These are phyloP conservation scores for Mortierella sp. DNA, from an alignment of 371 early-diverging fungal genomes.

Conservation along the genomic window DNA sequence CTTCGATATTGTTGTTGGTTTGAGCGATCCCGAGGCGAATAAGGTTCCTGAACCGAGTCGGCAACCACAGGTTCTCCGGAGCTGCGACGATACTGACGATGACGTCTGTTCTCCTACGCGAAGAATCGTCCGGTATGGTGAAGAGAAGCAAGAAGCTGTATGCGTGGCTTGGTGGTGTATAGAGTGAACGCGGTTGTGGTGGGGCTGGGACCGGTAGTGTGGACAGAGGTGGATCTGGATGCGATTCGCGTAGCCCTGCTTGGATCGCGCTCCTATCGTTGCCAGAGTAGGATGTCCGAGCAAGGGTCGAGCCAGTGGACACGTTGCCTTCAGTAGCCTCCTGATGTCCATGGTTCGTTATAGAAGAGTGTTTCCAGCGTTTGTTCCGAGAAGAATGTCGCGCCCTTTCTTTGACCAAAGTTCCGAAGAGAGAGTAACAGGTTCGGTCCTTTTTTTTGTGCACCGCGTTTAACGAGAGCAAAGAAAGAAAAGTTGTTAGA, in stretches of 20 bases:
- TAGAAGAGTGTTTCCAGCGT: neutral
- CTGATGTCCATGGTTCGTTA: conserved; percentile 39
- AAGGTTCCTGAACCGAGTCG: neutral
- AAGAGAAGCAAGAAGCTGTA: neutral
- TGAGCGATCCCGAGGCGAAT: neutral
- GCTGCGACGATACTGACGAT: neutral
- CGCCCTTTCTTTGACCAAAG: neutral
- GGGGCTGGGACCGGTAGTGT: neutral
- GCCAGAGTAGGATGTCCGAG: neutral
- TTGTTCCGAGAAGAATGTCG: neutral
- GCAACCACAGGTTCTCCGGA: neutral
- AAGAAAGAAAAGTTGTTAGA: neutral
- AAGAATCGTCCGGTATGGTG: neutral
- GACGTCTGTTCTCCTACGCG: neutral
- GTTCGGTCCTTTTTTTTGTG: neutral
- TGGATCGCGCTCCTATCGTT: neutral
- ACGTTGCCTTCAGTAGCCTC: conserved; percentile 31
- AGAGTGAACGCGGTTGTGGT: neutral
- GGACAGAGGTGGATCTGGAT: neutral
- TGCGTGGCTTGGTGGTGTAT: neutral
- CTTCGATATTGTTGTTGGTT: neutral
- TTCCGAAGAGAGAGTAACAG: neutral
- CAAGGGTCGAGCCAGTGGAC: conserved; percentile 26
- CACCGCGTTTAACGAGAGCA: neutral
- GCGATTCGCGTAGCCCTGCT: neutral